A percentile compares a stretch with the other conserved stretches of the same genome.
These are phyloP conservation scores for Mycena epipterygia DNA, from an alignment of 768 basidiomycete species.

Conservation along the genomic window DNA sequence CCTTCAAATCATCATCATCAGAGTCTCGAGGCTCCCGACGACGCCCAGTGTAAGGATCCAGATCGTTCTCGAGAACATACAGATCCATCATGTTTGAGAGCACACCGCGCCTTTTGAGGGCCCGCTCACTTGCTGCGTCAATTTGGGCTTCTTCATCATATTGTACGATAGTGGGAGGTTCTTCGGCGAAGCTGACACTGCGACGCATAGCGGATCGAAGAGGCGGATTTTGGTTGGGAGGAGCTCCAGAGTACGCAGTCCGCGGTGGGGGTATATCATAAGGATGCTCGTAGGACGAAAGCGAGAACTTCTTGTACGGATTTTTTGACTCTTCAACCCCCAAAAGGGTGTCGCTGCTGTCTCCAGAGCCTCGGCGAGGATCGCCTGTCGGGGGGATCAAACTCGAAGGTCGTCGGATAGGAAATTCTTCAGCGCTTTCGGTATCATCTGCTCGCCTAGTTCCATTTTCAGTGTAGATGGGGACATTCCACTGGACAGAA, in stretches of 20 bases:
- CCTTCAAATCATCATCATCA: conserved; percentile 37
- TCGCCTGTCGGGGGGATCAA: conserved; percentile 33
- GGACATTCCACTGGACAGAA: conserved; percentile 44
- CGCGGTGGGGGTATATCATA: conserved; percentile 71
- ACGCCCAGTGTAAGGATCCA: conserved; percentile 22
- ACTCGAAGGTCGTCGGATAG: conserved; percentile 41
- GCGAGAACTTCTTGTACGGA: conserved; percentile 56
- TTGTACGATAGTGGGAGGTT: conserved; percentile 41
- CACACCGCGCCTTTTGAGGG: conserved; percentile 58
- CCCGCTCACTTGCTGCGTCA: conserved; percentile 48
- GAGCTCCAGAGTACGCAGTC: conserved; percentile 51
- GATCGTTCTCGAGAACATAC: conserved; percentile 54
- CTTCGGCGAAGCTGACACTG: conserved; percentile 58
- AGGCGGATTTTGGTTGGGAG: conserved; percentile 37
- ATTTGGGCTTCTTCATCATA: conserved; percentile 37
- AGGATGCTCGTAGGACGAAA: conserved; percentile 72
- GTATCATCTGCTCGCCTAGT: conserved; percentile 21
- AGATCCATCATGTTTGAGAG: conserved; percentile 67
- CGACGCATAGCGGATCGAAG: conserved; percentile 45
- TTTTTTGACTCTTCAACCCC: conserved; percentile 41
- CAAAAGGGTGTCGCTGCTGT: conserved; percentile 55
- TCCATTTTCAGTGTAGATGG: conserved; percentile 39
- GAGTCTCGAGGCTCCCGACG: conserved; percentile 5
- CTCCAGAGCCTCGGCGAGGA: conserved; percentile 48
- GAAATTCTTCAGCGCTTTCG: conserved; percentile 44